These are phyloP conservation scores for Sugiyamaella novakii DNA, from an alignment of 1,139 yeast species.

Conservation along the genomic window DNA sequence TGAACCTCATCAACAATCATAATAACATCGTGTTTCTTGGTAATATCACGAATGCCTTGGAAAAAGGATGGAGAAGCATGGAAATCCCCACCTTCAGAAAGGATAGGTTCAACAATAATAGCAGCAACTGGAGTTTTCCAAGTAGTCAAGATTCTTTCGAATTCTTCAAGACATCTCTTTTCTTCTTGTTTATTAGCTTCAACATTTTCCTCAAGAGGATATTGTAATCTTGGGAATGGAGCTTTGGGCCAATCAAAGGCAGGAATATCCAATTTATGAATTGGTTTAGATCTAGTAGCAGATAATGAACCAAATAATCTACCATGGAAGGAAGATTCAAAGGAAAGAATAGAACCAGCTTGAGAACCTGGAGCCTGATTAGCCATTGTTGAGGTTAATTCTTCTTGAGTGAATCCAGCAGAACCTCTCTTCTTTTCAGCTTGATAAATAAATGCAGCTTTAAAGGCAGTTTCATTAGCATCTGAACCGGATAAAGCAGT, in stretches of 20 bases:
- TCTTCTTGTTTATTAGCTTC: constrained; percentile 66
- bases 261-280: constrained; percentile 82
- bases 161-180: constrained; percentile 59
- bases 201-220: constrained; percentile 63
- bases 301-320: constrained; percentile 79
- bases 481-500: constrained; percentile 81
- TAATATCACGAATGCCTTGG: constrained; percentile 75
- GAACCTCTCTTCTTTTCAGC: constrained; percentile 58
- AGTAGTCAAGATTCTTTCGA: constrained; percentile 57
- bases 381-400: constrained; percentile 61
- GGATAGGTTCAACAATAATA: constrained; percentile 75
- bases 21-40: constrained; percentile 65
- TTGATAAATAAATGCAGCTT: constrained; percentile 80
- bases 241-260: constrained; percentile 89
- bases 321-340: constrained; percentile 79
- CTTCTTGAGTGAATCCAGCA: constrained; percentile 58
- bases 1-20: constrained; percentile 83
- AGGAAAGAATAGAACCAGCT: constrained; percentile 70
- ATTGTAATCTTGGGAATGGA: constrained; percentile 71
- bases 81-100: constrained; percentile 87
- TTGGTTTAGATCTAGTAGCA: constrained; percentile 77
- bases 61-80: constrained; percentile 74
- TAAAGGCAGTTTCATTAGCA: constrained; percentile 82
- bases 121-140: constrained; percentile 76
- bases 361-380: constrained; percentile 75